These are phyloP conservation scores for Asterionellopsis glacialis DNA, from an alignment of 108 stramenopile species.

Conservation along the genomic window DNA sequence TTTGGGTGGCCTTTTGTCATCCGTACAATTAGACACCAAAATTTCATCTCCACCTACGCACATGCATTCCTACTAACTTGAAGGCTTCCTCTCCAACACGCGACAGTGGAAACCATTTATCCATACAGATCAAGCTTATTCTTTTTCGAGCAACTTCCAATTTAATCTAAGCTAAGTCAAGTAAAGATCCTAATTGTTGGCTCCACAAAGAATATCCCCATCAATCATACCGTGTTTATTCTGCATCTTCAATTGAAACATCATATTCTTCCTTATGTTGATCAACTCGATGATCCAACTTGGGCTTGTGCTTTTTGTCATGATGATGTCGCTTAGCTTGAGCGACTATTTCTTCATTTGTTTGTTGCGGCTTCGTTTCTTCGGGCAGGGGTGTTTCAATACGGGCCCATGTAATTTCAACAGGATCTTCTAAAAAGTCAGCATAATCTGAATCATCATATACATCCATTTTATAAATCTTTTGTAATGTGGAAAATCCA, in stretches of 20 bases:
- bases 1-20: too few relatives aligned
- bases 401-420: not conserved
- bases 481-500: conserved; percentile 41
- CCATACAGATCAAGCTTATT: too few relatives aligned
- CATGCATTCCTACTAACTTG: too few relatives aligned
- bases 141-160: too few relatives aligned
- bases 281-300: not conserved
- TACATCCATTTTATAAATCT: conserved; percentile 23
- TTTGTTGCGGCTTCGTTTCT: not conserved
- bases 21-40: too few relatives aligned
- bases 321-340: not conserved
- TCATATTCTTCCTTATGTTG: not conserved
- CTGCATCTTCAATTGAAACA: not conserved
- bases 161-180: too few relatives aligned
- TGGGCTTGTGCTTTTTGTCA: not conserved
- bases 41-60: too few relatives aligned
- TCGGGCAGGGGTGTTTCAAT: not conserved
- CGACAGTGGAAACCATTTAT: too few relatives aligned
- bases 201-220: too few relatives aligned
- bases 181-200: too few relatives aligned
- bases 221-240: not conserved
- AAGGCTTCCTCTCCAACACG: too few relatives aligned
- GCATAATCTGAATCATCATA: not conserved
- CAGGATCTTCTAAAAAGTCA: conserved; percentile 2
- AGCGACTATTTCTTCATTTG: not conserved